phyloP scores from a whole-genome alignment of 495 filamentous ascomycete species.

The Aspergillus kassunensis region DNA sequence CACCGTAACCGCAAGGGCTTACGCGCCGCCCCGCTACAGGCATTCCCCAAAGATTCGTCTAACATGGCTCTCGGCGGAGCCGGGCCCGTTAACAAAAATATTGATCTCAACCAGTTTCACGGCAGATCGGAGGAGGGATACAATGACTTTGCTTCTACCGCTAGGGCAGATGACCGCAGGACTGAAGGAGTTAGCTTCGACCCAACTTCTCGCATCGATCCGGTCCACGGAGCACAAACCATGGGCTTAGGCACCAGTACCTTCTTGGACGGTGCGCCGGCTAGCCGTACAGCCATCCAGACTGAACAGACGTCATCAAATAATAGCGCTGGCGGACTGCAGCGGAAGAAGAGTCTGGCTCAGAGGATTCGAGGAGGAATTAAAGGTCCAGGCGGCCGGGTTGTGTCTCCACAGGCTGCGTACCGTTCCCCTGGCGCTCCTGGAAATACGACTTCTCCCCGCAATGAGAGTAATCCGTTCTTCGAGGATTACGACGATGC shows the following conservation, averaged over 20 bases:
- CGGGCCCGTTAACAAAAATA: constrained; percentile 75
- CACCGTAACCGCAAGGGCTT: constrained; percentile 85
- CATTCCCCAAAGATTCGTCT: constrained; percentile 83
- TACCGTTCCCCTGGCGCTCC: constrained; percentile 27
- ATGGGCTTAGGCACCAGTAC: constrained; percentile 90
- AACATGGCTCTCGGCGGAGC: constrained; percentile 91
- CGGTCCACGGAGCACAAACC: constrained; percentile 78
- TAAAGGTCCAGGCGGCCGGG: constrained; percentile 47
- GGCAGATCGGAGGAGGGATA: constrained; percentile 82
- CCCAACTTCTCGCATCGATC: constrained; percentile 55
- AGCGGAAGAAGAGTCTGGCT: constrained; percentile 89
- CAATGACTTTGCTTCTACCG: constrained; percentile 61
- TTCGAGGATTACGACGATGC: constrained; percentile 77
- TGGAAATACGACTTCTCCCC: constrained; percentile 28
- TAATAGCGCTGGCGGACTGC: constrained; percentile 54
- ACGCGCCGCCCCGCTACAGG: constrained; percentile 88
- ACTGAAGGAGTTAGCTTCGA: constrained; percentile 52
- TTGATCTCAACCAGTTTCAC: constrained; percentile 80
- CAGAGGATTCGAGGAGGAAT: constrained; percentile 75
- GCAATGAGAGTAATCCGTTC: constrained; percentile 74
- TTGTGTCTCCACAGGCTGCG: constrained; percentile 52
- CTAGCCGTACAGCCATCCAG: constrained; percentile 70
- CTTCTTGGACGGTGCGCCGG: constrained; percentile 91
- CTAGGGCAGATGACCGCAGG: constrained; percentile 31
- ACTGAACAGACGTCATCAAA: constrained; percentile 26